Evolutionary conservation across 192 early-diverging fungal genomes (phyloP).

Genomic region (Coemansia sp.): DNA sequence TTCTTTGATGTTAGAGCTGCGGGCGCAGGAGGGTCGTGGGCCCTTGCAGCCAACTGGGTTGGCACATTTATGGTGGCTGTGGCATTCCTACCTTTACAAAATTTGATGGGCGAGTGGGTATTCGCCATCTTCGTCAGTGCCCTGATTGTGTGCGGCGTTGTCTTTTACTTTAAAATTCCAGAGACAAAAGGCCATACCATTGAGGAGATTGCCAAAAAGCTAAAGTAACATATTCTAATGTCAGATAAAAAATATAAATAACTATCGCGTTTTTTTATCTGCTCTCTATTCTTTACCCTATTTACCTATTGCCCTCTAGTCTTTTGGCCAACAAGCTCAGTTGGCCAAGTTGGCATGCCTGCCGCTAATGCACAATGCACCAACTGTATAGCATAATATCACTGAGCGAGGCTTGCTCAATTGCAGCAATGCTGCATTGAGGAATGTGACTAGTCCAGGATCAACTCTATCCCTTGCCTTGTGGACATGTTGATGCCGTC

Average conservation of each 20-base stretch:
- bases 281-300: too few relatives aligned
- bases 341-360: neutral
- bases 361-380: neutral
- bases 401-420: neutral
- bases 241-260: too few relatives aligned
- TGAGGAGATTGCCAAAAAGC: conserved; percentile 36
- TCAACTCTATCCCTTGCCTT: neutral
- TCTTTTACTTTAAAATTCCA: conserved; percentile 37
- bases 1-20: conserved; percentile 46
- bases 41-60: conserved; percentile 47
- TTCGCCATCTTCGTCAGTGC: conserved; percentile 47
- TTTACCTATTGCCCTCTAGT: too few relatives aligned
- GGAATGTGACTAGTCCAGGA: neutral
- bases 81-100: conserved; percentile 40
- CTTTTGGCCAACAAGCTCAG: too few relatives aligned
- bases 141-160: conserved; percentile 20
- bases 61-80: conserved; percentile 46
- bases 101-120: conserved; percentile 50
- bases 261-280: too few relatives aligned
- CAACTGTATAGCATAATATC: neutral
- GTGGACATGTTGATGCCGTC: neutral
- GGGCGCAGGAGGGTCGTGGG: conserved; percentile 44
- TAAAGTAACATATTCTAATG: conserved; percentile 9
- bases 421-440: neutral
- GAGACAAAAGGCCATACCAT: conserved; percentile 51